These are phyloP conservation scores for Trichoderma guizhouense DNA, from an alignment of 2,329 filamentous ascomycete species.

Conservation along the genomic window DNA sequence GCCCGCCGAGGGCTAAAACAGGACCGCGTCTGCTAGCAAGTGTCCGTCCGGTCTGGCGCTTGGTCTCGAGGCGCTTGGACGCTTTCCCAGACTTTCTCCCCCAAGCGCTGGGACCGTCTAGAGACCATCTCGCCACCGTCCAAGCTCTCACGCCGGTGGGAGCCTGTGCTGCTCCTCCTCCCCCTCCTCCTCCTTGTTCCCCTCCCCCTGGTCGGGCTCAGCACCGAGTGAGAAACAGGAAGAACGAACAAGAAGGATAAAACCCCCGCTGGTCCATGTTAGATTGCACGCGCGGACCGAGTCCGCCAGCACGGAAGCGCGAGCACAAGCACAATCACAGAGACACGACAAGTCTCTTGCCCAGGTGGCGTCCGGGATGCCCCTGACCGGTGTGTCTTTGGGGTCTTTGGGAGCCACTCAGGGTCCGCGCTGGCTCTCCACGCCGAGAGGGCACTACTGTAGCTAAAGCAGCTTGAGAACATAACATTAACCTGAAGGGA, in stretches of 20 bases:
- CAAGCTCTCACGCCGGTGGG: background rate
- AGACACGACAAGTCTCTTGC: background rate
- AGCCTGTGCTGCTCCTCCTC: background rate
- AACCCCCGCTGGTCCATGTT: background rate
- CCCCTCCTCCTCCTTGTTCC: background rate
- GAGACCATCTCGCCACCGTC: conserved; percentile 6
- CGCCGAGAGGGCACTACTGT: conserved; percentile 5
- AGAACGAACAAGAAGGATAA: background rate
- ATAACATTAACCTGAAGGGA: background rate
- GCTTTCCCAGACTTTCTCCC: background rate
- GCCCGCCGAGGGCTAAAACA: conserved; percentile 8
- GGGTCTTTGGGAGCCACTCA: conserved; percentile 5
- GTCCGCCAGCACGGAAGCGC: conserved; percentile 4
- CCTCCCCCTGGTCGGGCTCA: background rate
- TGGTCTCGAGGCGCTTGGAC: conserved; percentile 11
- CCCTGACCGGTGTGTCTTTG: background rate
- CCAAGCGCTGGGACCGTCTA: conserved; percentile 9
- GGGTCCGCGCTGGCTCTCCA: conserved; percentile 14
- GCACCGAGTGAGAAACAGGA: background rate
- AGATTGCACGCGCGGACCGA: background rate
- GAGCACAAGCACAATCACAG: background rate
- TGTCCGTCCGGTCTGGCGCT: background rate
- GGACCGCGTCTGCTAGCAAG: conserved; percentile 10
- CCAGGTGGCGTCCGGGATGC: conserved; percentile 12
- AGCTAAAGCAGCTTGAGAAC: background rate